A percentile compares a stretch with the other conserved stretches of the same genome.
Conservation (phyloP, 1,284 basidiomycete genomes). For the Athelia psychrophila region DNA sequence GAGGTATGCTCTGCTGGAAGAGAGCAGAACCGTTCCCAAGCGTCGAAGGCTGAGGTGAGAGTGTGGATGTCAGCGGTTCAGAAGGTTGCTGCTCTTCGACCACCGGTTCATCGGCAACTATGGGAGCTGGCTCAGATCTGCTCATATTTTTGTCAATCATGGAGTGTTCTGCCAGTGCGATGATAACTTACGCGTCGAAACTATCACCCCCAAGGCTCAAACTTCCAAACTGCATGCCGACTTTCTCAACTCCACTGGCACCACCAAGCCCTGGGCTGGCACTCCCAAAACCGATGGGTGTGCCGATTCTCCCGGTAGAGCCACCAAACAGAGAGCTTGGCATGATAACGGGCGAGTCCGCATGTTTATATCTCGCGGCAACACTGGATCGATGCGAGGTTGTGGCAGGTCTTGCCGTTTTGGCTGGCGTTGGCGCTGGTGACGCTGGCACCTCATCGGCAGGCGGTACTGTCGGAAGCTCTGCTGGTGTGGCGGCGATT, state of each 20-base stretch:
- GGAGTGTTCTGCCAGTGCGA: too few relatives aligned
- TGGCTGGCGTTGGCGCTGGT: conserved; percentile 10
- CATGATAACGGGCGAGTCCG: conserved; percentile 75
- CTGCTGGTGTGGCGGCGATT: conserved; percentile 19
- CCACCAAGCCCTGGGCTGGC: not conserved
- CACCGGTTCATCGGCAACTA: conserved; percentile 15
- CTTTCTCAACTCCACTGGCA: conserved; percentile 58
- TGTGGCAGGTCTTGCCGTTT: conserved; percentile 41
- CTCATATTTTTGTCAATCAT: conserved; percentile 11
- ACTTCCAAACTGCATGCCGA: conserved; percentile 84
- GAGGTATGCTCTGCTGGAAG: conserved; percentile 33
- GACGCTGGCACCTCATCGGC: conserved; percentile 12
- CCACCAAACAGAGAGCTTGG: conserved; percentile 55
- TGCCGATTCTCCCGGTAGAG: not conserved
- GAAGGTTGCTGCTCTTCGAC: conserved; percentile 29
- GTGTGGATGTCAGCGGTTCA: conserved; percentile 7
- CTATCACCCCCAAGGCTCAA: conserved; percentile 68
- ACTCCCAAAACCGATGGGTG: not conserved
- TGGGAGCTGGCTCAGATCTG: conserved; percentile 14
- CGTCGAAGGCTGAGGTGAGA: conserved; percentile 29
- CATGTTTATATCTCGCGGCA: conserved; percentile 57
- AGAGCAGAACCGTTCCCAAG: conserved; percentile 23
- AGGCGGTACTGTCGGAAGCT: conserved; percentile 22
- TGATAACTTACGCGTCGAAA: conserved; percentile 45
- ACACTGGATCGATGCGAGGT: conserved; percentile 48